phyloP scores from a whole-genome alignment of 2,329 filamentous ascomycete genomes.

The Dothistroma septosporum region DNA sequence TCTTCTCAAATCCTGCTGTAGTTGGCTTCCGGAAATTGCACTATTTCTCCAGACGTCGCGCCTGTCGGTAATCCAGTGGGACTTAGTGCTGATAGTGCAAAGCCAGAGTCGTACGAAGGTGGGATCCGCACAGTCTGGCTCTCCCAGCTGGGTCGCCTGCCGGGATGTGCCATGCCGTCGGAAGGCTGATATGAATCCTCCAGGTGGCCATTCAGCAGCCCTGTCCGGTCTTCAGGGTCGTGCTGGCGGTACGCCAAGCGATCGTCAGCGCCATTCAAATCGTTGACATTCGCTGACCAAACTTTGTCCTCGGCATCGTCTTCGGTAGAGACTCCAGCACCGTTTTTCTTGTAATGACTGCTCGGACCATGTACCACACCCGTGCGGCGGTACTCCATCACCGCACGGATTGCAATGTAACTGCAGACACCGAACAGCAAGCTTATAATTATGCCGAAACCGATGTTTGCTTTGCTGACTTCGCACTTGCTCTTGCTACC shows the following conservation, averaged over 20 bases:
- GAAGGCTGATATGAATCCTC: conserved; percentile 11
- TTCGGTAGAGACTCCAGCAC: conserved; percentile 23
- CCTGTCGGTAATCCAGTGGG: conserved; percentile 14
- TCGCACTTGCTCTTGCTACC: conserved; percentile 54
- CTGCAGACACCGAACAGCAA: conserved; percentile 53
- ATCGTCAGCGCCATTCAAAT: conserved; percentile 27
- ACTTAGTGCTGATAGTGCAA: conserved; percentile 21
- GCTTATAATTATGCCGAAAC: conserved; percentile 55
- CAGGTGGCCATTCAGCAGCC: conserved; percentile 14
- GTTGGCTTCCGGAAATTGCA: conserved; percentile 25
- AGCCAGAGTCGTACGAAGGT: conserved; percentile 16
- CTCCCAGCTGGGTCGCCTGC: conserved; percentile 17
- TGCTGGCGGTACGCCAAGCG: conserved; percentile 13
- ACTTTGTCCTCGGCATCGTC: conserved; percentile 45
- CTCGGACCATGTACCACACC: conserved; percentile 47
- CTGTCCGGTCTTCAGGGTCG: conserved; percentile 13
- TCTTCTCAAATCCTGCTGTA: conserved; percentile 15
- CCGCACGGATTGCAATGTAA: conserved; percentile 52
- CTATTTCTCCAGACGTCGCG: conserved; percentile 13
- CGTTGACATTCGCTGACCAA: conserved; percentile 43
- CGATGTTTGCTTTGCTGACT: conserved; percentile 53
- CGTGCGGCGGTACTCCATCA: conserved; percentile 54
- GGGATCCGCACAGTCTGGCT: conserved; percentile 8
- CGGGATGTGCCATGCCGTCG: conserved; percentile 19
- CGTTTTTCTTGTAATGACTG: conserved; percentile 40